phyloP scores from a whole-genome alignment of 176 grass and related monocot genomes.

The Pontederia crassipes region DNA sequence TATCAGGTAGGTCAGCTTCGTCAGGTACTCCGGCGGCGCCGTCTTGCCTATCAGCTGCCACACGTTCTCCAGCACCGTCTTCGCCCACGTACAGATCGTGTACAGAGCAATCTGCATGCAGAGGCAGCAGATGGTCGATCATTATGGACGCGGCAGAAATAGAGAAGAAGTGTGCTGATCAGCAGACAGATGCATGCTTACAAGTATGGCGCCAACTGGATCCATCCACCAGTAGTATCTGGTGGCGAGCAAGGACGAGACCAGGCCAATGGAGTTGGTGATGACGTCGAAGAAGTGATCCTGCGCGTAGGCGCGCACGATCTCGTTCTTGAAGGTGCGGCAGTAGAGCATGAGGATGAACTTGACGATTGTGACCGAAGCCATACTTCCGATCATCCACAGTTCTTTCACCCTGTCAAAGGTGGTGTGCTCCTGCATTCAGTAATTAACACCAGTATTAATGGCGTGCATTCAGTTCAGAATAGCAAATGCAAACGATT shows the following conservation, averaged over 20 bases:
- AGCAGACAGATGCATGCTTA: slow-evolving; percentile 21
- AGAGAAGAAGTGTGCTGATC: not conserved
- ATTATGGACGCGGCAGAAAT: too few relatives aligned
- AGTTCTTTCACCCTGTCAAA: slow-evolving; percentile 38
- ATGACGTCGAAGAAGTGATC: slow-evolving; percentile 97
- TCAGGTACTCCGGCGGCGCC: slow-evolving; percentile 1
- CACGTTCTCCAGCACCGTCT: slow-evolving; percentile 5
- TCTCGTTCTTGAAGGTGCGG: slow-evolving; percentile 76
- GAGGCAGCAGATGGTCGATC: not conserved
- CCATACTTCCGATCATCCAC: slow-evolving; percentile 84
- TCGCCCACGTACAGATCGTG: slow-evolving; percentile 4
- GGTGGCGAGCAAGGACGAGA: slow-evolving; percentile 42
- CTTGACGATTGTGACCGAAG: slow-evolving; percentile 63
- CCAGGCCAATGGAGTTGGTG: slow-evolving; percentile 77
- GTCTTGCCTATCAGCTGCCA: not conserved
- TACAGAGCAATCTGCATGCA: slow-evolving; percentile 10
- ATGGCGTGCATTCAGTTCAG: not conserved
- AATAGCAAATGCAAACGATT: not conserved
- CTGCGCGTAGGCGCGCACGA: slow-evolving; percentile 67
- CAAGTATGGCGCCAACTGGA: slow-evolving; percentile 69
- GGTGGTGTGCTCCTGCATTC: slow-evolving; percentile 31
- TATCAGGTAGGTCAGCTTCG: slow-evolving; percentile 5
- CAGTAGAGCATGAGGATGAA: slow-evolving; percentile 89
- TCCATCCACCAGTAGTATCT: slow-evolving; percentile 85
- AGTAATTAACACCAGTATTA: not conserved